These are phyloP conservation scores for Pueraria montana DNA, from an alignment of 306 rosid species.

Conservation along the genomic window DNA sequence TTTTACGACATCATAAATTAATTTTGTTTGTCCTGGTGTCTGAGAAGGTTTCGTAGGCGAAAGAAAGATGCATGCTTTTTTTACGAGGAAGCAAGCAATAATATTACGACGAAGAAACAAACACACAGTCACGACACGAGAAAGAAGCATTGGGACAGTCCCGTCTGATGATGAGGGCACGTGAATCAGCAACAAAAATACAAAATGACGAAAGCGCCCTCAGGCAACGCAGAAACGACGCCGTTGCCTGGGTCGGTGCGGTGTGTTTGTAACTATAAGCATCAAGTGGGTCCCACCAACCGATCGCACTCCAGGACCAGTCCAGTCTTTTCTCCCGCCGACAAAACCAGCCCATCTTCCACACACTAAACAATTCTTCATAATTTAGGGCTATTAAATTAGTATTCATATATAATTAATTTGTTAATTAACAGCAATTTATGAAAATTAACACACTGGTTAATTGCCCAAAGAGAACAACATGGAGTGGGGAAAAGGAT, in stretches of 20 bases:
- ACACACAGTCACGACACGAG: too few relatives aligned
- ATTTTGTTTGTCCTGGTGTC: neutral
- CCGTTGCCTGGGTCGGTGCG: constrained; percentile 9
- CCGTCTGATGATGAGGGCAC: neutral
- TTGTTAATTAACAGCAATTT: neutral
- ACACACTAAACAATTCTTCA: neutral
- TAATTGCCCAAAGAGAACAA: too few relatives aligned
- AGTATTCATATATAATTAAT: neutral
- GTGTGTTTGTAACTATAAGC: neutral
- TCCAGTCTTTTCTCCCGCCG: neutral
- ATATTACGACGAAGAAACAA: too few relatives aligned
- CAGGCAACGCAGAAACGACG: too few relatives aligned
- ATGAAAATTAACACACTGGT: neutral
- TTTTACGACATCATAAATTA: too few relatives aligned
- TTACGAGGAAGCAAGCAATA: neutral
- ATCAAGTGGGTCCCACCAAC: constrained; percentile 36
- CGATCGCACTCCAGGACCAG: neutral
- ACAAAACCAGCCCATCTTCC: constrained; percentile 3
- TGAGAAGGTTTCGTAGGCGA: constrained; percentile 7
- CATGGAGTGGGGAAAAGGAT: neutral
- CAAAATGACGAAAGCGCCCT: too few relatives aligned
- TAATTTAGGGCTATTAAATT: too few relatives aligned
- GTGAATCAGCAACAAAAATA: neutral
- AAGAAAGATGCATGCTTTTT: neutral
- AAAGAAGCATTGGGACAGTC: too few relatives aligned